Evolutionary conservation across 2,329 filamentous ascomycete genomes (phyloP).

Genomic region (Pezicula carpinea): DNA sequence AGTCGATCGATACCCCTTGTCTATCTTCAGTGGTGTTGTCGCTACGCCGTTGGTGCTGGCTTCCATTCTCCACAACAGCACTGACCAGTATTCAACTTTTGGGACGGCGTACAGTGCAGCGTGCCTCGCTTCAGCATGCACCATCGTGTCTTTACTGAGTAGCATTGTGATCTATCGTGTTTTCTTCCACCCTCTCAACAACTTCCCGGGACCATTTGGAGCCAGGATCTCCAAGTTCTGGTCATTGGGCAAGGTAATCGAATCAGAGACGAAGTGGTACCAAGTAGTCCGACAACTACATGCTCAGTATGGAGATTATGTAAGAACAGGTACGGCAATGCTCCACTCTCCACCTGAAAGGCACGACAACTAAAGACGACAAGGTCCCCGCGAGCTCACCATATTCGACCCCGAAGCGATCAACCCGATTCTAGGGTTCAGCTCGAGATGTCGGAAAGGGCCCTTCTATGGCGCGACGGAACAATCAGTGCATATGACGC

Average conservation of each 20-base stretch:
- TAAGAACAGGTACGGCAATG: constrained; percentile 7
- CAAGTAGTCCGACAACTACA: constrained; percentile 8
- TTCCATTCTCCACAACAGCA: no score
- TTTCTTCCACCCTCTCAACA: constrained; percentile 18
- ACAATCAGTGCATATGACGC: constrained; percentile 7
- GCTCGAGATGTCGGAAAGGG: constrained; percentile 11
- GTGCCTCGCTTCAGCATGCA: no score
- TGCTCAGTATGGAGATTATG: constrained; percentile 16
- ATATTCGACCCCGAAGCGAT: constrained; percentile 11
- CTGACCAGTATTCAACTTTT: no score
- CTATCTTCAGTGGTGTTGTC: no score
- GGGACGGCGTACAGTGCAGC: no score
- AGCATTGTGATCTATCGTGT: constrained; percentile 14
- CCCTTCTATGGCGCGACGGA: constrained; percentile 13
- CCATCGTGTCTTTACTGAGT: no score
- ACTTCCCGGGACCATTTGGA: constrained; percentile 17
- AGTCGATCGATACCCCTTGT: no score
- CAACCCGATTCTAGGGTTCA: constrained; percentile 8
- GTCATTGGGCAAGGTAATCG: constrained; percentile 6
- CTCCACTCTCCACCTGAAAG: not conserved
- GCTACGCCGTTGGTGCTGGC: no score
- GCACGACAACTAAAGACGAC: not conserved
- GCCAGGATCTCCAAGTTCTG: constrained; percentile 18
- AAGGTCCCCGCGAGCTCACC: constrained; percentile 13
- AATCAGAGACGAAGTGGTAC: constrained; percentile 11